Conservation (phyloP, 2,329 filamentous ascomycete genomes). For the Scolecobasidium constrictum region DNA sequence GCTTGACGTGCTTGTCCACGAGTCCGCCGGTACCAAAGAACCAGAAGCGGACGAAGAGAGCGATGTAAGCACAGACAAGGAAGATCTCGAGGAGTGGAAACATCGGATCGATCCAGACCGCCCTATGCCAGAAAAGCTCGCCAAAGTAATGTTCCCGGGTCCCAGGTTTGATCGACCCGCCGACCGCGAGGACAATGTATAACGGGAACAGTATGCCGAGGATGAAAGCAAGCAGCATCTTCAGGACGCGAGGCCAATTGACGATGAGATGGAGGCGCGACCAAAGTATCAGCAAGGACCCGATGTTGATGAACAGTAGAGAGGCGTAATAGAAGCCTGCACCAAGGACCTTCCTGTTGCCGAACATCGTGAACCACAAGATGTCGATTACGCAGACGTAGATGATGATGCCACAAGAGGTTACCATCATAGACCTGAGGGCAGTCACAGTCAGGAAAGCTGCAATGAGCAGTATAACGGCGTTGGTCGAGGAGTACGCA, state of each 20-base stretch:
- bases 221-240: background rate
- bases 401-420: background rate
- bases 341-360: background rate
- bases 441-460: no score
- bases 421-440: conserved; percentile 3
- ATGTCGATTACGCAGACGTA: background rate
- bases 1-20: background rate
- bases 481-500: no score
- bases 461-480: no score
- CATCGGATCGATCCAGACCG: background rate
- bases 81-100: background rate
- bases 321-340: background rate
- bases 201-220: background rate
- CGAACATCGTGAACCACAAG: background rate
- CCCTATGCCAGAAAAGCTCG: no score
- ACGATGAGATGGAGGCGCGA: conserved; percentile 7
- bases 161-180: no score
- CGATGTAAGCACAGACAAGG: background rate
- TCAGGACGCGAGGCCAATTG: background rate
- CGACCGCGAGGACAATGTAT: background rate
- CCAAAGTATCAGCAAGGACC: background rate
- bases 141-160: no score
- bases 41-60: conserved; percentile 2
- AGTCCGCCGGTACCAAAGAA: background rate
- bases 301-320: background rate